A percentile compares a stretch with the other conserved stretches of the same genome.
phyloP scores from a whole-genome alignment of 371 early-diverging fungal genomes.

The Choanephora cucurbitarum region DNA sequence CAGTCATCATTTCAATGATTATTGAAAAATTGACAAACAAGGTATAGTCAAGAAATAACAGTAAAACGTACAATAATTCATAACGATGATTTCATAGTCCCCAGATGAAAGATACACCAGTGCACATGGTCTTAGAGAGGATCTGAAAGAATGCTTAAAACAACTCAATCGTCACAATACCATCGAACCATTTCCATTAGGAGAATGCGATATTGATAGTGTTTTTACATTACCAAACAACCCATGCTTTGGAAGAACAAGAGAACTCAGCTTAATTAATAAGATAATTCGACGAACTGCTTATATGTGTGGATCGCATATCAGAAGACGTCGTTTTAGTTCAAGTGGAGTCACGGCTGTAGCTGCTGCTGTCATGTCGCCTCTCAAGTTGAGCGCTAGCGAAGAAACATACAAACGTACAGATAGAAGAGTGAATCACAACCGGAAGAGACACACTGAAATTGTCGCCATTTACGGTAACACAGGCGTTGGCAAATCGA shows the following conservation, averaged over 20 bases:
- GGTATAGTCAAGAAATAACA: conserved; percentile 27
- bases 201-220: conserved; percentile 53
- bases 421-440: conserved; percentile 11
- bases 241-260: conserved; percentile 49
- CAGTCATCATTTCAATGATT: conserved; percentile 47
- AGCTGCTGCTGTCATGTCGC: conserved; percentile 15
- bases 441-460: conserved; percentile 37
- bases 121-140: conserved; percentile 59
- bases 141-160: conserved; percentile 52
- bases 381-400: conserved; percentile 8
- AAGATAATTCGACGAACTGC: conserved; percentile 42
- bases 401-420: conserved; percentile 21
- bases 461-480: conserved; percentile 48
- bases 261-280: conserved; percentile 38
- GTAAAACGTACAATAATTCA: no score
- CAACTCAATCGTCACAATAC: conserved; percentile 21
- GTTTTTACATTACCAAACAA: conserved; percentile 57
- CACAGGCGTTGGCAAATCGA: conserved; percentile 51
- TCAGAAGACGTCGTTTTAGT: conserved; percentile 13
- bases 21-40: conserved; percentile 62
- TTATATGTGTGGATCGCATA: conserved; percentile 29
- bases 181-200: conserved; percentile 41
- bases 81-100: conserved; percentile 35
- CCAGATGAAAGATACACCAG: conserved; percentile 63
- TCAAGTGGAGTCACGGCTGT: conserved; percentile 6